These are phyloP conservation scores for Prunus mume DNA, from an alignment of 306 rosid genomes.

Conservation along the genomic window DNA sequence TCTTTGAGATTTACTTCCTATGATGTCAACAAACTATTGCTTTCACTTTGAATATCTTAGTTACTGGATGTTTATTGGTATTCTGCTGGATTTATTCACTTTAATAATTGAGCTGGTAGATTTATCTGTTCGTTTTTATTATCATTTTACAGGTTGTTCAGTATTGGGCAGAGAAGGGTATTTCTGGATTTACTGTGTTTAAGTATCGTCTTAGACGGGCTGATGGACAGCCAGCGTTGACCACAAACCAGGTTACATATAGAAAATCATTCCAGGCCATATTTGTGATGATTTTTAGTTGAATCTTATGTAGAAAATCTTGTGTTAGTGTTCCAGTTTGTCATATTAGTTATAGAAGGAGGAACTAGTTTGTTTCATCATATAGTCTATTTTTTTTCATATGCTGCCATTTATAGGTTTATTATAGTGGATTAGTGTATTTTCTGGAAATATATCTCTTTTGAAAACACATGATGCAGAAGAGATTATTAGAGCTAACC, in stretches of 20 bases:
- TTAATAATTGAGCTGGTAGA: neutral
- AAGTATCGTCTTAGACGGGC: slow-evolving; percentile 84
- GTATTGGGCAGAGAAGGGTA: slow-evolving; percentile 92
- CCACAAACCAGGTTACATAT: slow-evolving; percentile 79
- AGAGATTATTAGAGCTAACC: neutral
- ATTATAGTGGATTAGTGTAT: neutral
- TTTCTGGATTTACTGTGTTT: slow-evolving; percentile 84
- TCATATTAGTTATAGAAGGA: neutral
- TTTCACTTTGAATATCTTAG: neutral
- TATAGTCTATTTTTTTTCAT: neutral
- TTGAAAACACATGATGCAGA: neutral
- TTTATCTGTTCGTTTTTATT: neutral
- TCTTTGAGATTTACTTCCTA: neutral
- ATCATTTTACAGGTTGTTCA: slow-evolving; percentile 59
- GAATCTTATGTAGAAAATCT: neutral
- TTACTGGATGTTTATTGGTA: neutral
- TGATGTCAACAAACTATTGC: neutral
- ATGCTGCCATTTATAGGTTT: neutral
- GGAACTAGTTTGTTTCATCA: neutral
- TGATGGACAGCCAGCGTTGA: slow-evolving; percentile 75
- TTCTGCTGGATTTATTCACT: neutral
- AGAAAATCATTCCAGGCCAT: neutral
- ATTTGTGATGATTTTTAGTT: neutral
- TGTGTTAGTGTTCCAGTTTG: neutral
- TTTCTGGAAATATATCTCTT: neutral